phyloP scores from a whole-genome alignment of 2,329 filamentous ascomycete species.

The Aspergillus aculeatus region DNA sequence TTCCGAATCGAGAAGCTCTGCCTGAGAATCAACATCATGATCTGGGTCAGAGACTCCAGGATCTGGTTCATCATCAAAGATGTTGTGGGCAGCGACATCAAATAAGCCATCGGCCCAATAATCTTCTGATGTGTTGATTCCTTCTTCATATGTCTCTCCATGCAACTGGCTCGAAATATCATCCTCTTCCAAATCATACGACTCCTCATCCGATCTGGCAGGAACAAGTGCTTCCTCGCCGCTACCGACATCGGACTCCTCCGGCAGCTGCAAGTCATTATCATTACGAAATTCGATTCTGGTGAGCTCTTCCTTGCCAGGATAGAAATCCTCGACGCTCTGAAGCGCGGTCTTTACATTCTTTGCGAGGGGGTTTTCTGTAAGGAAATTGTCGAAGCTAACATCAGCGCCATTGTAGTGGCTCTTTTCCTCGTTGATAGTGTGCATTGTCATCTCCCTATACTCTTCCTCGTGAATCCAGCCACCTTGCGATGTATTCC shows the following conservation, averaged over 20 bases:
- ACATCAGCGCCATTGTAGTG: conserved; percentile 45
- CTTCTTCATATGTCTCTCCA: conserved; percentile 18
- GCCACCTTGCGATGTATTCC: conserved; percentile 68
- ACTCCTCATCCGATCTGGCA: conserved; percentile 43
- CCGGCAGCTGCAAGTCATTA: conserved; percentile 11
- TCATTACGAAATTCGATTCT: conserved; percentile 20
- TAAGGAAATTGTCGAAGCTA: conserved; percentile 67
- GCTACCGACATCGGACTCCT: conserved; percentile 52
- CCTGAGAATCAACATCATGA: background rate
- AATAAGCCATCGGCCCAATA: conserved; percentile 25
- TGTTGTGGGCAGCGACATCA: conserved; percentile 21
- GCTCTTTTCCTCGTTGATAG: conserved; percentile 64
- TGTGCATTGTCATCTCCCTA: conserved; percentile 59
- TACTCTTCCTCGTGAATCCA: conserved; percentile 95
- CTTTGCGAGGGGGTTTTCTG: conserved; percentile 52
- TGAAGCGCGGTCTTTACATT: conserved; percentile 73
- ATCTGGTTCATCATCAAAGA: background rate
- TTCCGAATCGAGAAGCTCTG: background rate
- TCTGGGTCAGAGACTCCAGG: background rate
- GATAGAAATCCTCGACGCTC: conserved; percentile 84
- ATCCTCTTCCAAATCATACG: conserved; percentile 47
- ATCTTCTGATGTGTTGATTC: conserved; percentile 10
- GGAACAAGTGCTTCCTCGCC: conserved; percentile 62
- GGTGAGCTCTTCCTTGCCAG: conserved; percentile 55
- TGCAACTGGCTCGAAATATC: conserved; percentile 27